Evolutionary conservation across 805 yeast genomes (phyloP).

Genomic region (Candida wancherniae): DNA sequence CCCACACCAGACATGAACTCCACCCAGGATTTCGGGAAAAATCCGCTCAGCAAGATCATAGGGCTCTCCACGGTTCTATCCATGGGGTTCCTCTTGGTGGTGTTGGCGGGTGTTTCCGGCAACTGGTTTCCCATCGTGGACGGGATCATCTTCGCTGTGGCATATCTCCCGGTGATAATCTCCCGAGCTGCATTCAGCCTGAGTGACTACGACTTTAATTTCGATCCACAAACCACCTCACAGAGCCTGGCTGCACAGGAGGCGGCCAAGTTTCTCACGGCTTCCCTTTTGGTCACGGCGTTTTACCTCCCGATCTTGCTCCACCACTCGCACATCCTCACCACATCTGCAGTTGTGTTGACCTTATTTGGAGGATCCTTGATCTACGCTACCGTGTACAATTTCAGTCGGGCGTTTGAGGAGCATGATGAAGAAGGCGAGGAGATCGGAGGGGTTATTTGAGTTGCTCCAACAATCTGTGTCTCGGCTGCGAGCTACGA

Average conservation of each 20-base stretch:
- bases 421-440: constrained; percentile 26
- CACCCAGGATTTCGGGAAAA: constrained; percentile 14
- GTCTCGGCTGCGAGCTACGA: too few species aligned
- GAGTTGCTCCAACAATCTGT: too few species aligned
- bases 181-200: constrained; percentile 28
- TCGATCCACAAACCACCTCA: constrained; percentile 28
- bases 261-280: constrained; percentile 73
- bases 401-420: constrained; percentile 76
- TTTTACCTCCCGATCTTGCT: constrained; percentile 67
- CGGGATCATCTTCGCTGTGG: constrained; percentile 38
- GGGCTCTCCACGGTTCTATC: constrained; percentile 76
- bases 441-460: constrained; percentile 13
- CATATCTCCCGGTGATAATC: constrained; percentile 35
- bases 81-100: constrained; percentile 82
- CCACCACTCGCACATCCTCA: constrained; percentile 69
- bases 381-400: constrained; percentile 77
- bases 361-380: constrained; percentile 80
- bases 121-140: constrained; percentile 89
- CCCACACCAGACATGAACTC: constrained; percentile 12
- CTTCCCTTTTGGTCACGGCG: constrained; percentile 72
- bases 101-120: constrained; percentile 79
- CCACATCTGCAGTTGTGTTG: constrained; percentile 66
- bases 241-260: constrained; percentile 48
- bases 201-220: constrained; percentile 40
- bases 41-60: constrained; percentile 74